Evolutionary conservation across 2,329 filamentous ascomycete genomes (phyloP).

Genomic region (Raffaelea albimanens): DNA sequence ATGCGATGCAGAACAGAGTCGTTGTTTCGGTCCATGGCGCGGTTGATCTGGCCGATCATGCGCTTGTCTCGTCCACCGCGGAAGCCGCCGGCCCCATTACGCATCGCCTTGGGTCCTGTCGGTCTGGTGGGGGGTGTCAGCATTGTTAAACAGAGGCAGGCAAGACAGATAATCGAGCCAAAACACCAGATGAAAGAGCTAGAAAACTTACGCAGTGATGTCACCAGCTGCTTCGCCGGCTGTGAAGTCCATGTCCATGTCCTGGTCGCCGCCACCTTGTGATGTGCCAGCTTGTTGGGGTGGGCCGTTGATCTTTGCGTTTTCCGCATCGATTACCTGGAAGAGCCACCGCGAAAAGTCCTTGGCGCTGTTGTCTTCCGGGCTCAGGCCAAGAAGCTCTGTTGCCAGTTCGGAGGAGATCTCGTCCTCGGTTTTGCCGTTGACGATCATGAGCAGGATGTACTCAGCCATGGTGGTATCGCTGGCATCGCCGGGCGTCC

Average conservation of each 20-base stretch:
- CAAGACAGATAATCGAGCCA: not conserved
- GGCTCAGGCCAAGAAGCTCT: slow-evolving; percentile 72
- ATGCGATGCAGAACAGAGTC: slow-evolving; percentile 76
- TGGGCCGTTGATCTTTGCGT: slow-evolving; percentile 49
- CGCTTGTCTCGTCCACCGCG: slow-evolving; percentile 62
- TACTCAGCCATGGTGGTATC: slow-evolving; percentile 88
- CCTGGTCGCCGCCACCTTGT: slow-evolving; percentile 35
- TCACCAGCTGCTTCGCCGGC: slow-evolving; percentile 30
- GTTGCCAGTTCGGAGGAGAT: slow-evolving; percentile 81
- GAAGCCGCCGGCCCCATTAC: slow-evolving; percentile 48
- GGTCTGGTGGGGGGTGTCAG: slow-evolving; percentile 54
- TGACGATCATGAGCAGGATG: slow-evolving; percentile 93
- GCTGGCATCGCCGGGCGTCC: slow-evolving; percentile 69
- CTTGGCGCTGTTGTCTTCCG: slow-evolving; percentile 72
- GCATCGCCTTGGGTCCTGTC: slow-evolving; percentile 91
- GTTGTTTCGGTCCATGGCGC: slow-evolving; percentile 66
- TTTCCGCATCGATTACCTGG: slow-evolving; percentile 64
- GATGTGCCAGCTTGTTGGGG: slow-evolving; percentile 4
- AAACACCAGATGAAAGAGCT: not conserved
- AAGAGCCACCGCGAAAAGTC: slow-evolving; percentile 94
- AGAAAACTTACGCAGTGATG: slow-evolving; percentile 45
- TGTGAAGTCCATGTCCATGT: slow-evolving; percentile 64
- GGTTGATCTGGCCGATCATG: slow-evolving; percentile 76
- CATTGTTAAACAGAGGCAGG: not conserved
- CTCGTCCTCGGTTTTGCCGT: slow-evolving; percentile 85